Conservation (phyloP, 2,329 filamentous ascomycete genomes). For the Periconia macrospinosa region DNA sequence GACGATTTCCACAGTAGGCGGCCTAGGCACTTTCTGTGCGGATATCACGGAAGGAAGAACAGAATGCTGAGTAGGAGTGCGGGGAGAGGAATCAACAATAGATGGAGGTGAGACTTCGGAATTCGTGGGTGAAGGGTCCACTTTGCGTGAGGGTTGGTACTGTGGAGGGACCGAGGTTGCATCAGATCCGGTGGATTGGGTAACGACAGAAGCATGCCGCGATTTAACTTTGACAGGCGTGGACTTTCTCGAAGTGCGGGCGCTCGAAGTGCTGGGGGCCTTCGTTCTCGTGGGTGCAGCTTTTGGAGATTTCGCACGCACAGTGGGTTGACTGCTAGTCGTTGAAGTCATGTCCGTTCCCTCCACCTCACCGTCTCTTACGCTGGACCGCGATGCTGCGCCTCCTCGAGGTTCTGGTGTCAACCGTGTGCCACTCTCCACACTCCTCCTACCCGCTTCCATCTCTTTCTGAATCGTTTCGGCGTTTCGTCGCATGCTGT, state of each 20-base stretch:
- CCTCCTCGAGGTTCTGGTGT: slow-evolving; percentile 38
- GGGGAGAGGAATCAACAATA: slow-evolving; percentile 48
- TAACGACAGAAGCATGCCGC: slow-evolving; percentile 44
- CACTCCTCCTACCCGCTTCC: slow-evolving; percentile 44
- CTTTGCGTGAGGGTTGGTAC: slow-evolving; percentile 25
- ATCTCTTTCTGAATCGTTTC: slow-evolving; percentile 40
- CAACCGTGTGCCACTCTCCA: slow-evolving; percentile 43
- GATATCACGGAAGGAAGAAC: slow-evolving; percentile 37
- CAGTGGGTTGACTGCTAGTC: slow-evolving; percentile 44
- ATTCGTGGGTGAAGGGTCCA: slow-evolving; percentile 35
- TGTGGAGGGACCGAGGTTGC: slow-evolving; percentile 51
- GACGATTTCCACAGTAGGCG: slow-evolving; percentile 50
- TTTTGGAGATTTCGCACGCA: slow-evolving; percentile 34
- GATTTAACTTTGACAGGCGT: slow-evolving; percentile 30
- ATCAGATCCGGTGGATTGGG: slow-evolving; percentile 49
- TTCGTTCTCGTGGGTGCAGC: slow-evolving; percentile 18
- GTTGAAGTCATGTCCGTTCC: slow-evolving; percentile 48
- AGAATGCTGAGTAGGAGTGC: slow-evolving; percentile 47
- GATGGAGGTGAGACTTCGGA: slow-evolving; percentile 46
- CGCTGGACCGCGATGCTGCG: slow-evolving; percentile 46
- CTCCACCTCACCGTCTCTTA: slow-evolving; percentile 44
- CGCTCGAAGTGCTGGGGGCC: slow-evolving; percentile 26
- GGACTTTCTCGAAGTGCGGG: slow-evolving; percentile 15
- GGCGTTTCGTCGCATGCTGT: slow-evolving; percentile 46
- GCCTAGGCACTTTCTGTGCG: slow-evolving; percentile 33